A percentile compares a stretch with the other conserved stretches of the same genome.
These are phyloP conservation scores for Guadua angustifolia DNA, from an alignment of 176 grass and related monocot genomes.

Conservation along the genomic window DNA sequence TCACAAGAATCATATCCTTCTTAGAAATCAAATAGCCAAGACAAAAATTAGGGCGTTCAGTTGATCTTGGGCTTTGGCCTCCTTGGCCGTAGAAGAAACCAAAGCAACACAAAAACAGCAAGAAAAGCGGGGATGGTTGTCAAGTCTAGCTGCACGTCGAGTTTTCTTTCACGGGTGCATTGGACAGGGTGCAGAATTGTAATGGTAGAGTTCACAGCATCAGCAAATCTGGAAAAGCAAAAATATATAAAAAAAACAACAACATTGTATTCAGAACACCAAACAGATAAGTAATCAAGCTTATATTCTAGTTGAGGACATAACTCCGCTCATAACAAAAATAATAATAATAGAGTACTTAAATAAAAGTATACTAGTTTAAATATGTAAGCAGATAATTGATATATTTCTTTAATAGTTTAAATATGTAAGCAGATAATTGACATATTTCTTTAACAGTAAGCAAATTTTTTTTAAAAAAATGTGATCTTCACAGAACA, in stretches of 20 bases:
- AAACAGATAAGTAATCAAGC: background rate
- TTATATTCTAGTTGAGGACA: background rate
- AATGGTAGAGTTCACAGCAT: conserved; percentile 80
- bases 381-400: background rate
- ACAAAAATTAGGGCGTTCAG: conserved; percentile 39
- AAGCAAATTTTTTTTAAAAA: background rate
- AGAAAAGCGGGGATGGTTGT: conserved; percentile 85
- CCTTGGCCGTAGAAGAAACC: conserved; percentile 87
- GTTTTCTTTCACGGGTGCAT: conserved; percentile 82
- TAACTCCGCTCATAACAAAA: background rate
- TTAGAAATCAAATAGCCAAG: background rate
- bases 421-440: background rate
- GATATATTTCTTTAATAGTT: background rate
- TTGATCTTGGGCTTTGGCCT: conserved; percentile 95
- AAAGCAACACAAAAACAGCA: conserved; percentile 80
- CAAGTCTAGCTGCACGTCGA: conserved; percentile 78
- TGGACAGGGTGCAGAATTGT: conserved; percentile 70
- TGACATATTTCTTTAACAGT: background rate
- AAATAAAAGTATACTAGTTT: background rate
- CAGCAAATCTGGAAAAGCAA: conserved; percentile 63
- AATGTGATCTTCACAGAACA: background rate
- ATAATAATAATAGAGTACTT: background rate
- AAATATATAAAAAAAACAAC: no score
- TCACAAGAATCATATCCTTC: conserved; percentile 18
- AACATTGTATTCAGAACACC: conserved; percentile 2